Evolutionary conservation across 352 stramenopile genomes (phyloP).

Genomic region (Phytophthora crassamura): DNA sequence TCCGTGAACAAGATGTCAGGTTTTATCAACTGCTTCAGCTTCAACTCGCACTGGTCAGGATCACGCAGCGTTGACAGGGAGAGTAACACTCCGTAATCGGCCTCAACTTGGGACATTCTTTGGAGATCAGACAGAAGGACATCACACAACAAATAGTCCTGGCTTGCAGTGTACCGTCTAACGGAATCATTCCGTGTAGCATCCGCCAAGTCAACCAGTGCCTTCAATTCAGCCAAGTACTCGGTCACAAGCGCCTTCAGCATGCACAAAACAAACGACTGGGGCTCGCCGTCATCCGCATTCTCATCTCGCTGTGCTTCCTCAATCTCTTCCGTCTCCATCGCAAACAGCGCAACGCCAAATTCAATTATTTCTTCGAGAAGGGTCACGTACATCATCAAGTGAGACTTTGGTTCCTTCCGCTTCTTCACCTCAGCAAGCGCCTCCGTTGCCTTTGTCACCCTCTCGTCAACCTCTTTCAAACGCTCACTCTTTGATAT

Average conservation of each 20-base stretch:
- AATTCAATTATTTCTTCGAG: slow-evolving; percentile 67
- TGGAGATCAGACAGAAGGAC: slow-evolving; percentile 49
- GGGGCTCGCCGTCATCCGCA: slow-evolving; percentile 1
- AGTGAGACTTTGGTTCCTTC: slow-evolving; percentile 24
- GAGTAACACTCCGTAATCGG: slow-evolving; percentile 62
- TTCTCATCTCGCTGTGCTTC: not conserved
- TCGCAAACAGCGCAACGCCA: slow-evolving; percentile 53
- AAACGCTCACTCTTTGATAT: not conserved
- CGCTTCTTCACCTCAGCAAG: slow-evolving; percentile 54
- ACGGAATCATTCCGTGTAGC: slow-evolving; percentile 24
- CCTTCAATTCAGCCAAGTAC: slow-evolving; percentile 41
- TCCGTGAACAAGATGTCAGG: slow-evolving; percentile 53
- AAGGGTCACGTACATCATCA: slow-evolving; percentile 44
- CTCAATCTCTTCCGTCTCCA: slow-evolving; percentile 36
- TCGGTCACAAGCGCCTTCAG: slow-evolving; percentile 42
- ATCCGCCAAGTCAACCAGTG: slow-evolving; percentile 25
- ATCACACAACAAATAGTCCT: slow-evolving; percentile 41
- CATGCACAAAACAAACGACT: slow-evolving; percentile 44
- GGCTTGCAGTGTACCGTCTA: slow-evolving; percentile 28
- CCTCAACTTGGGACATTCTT: slow-evolving; percentile 50
- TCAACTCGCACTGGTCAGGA: slow-evolving; percentile 44
- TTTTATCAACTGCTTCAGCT: slow-evolving; percentile 53
- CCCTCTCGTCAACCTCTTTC: slow-evolving; percentile 18
- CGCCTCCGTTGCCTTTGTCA: slow-evolving; percentile 35
- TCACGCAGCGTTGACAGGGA: slow-evolving; percentile 61